Percentiles rank a stretch among this genome's conserved stretches.
Evolutionary conservation across 345 rosid genomes (phyloP).

Genomic region (Nephelium lappaceum): DNA sequence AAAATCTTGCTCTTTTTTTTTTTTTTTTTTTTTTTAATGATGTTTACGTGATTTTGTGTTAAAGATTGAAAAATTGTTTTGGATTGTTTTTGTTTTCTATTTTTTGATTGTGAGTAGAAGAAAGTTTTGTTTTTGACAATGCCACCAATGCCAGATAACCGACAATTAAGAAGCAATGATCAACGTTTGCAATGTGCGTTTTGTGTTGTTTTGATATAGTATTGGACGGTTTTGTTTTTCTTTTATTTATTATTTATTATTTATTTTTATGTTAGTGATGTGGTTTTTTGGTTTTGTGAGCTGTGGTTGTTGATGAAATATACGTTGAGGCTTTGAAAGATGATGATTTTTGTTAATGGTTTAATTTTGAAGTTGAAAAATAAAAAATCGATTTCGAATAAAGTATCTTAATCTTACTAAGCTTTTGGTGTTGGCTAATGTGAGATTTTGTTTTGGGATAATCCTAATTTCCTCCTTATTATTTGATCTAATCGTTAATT

Average conservation of each 20-base stretch:
- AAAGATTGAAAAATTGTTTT: background rate
- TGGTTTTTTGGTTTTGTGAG: constrained; percentile 12
- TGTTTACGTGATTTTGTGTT: constrained; percentile 22
- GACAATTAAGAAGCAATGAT: constrained; percentile 52
- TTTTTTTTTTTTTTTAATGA: constrained; percentile 31
- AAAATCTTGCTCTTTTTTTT: no score
- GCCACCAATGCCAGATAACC: constrained; percentile 67
- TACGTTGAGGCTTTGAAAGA: constrained; percentile 8
- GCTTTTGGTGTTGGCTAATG: no score
- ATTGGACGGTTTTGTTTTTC: background rate
- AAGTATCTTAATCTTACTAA: no score
- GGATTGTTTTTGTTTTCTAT: background rate
- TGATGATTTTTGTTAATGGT: no score
- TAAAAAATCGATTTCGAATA: no score
- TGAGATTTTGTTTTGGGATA: no score
- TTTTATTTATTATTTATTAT: no score
- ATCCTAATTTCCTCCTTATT: no score
- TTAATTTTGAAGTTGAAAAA: no score
- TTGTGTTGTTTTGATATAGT: background rate
- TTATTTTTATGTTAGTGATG: background rate
- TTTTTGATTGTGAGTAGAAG: constrained; percentile 14
- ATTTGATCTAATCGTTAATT: no score
- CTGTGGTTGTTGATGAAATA: background rate
- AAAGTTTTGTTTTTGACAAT: constrained; percentile 4
- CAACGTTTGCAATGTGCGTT: background rate